These are phyloP conservation scores for Curvularia spicifera DNA, from an alignment of 2,329 filamentous ascomycete genomes.

Conservation along the genomic window DNA sequence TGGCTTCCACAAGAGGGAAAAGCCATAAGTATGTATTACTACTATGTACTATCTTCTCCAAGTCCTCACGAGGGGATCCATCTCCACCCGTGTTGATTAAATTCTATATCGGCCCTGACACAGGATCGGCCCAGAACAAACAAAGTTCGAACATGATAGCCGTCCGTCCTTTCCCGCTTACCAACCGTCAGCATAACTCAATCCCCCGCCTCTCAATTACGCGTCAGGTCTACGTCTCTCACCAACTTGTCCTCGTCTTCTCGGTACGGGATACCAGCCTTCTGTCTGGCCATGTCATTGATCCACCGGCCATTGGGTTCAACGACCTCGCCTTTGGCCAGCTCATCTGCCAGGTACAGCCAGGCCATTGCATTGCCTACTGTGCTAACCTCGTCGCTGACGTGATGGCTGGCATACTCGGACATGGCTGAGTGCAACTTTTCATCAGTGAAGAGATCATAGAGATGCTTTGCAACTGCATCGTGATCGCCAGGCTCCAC, in stretches of 20 bases:
- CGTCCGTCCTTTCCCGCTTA: neutral
- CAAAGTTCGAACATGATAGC: neutral
- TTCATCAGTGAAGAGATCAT: constrained; percentile 69
- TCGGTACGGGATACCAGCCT: constrained; percentile 65
- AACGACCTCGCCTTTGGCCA: constrained; percentile 64
- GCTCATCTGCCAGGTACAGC: constrained; percentile 76
- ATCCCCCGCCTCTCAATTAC: constrained; percentile 1
- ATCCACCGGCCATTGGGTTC: constrained; percentile 70
- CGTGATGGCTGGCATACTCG: constrained; percentile 66
- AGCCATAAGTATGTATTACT: neutral
- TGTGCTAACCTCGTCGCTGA: constrained; percentile 82
- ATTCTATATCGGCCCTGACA: neutral
- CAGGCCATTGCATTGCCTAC: constrained; percentile 78
- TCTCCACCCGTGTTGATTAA: neutral
- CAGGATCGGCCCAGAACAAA: neutral
- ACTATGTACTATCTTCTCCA: neutral
- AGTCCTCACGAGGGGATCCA: neutral
- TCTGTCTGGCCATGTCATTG: constrained; percentile 74
- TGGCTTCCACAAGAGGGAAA: neutral
- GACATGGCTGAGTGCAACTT: constrained; percentile 72
- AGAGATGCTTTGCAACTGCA: constrained; percentile 70
- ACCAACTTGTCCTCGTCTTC: constrained; percentile 68
- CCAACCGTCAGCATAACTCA: neutral
- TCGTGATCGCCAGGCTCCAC: constrained; percentile 74
- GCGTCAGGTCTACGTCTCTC: constrained; percentile 10